Evolutionary conservation across 2,329 filamentous ascomycete species (phyloP).

Genomic region (Cadophora sp.): DNA sequence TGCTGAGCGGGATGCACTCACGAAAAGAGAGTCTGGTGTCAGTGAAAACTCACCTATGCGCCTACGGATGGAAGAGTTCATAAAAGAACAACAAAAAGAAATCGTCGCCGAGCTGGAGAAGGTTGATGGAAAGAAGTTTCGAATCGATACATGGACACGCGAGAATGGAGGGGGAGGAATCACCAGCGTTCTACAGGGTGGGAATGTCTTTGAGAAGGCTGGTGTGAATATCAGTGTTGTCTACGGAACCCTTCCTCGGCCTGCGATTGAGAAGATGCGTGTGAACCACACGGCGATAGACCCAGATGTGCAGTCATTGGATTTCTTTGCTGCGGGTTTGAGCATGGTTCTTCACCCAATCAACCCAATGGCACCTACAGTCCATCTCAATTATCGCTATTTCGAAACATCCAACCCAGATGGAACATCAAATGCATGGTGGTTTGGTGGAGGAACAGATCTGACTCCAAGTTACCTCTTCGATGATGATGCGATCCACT

Average conservation of each 20-base stretch:
- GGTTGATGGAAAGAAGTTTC: conserved; percentile 84
- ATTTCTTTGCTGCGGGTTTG: conserved; percentile 94
- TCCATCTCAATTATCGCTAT: conserved; percentile 98
- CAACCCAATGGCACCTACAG: conserved; percentile 97
- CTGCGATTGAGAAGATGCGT: conserved; percentile 91
- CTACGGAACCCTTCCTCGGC: conserved; percentile 86
- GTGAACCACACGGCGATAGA: conserved; percentile 92
- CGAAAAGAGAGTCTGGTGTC: conserved; percentile 80
- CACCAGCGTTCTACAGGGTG: conserved; percentile 93
- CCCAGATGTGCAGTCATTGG: conserved; percentile 78
- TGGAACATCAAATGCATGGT: conserved; percentile 87
- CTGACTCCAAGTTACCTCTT: conserved; percentile 93
- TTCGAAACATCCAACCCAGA: conserved; percentile 93
- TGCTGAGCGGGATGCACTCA: conserved; percentile 82
- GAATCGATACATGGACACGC: conserved; percentile 84
- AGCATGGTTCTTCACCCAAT: conserved; percentile 92
- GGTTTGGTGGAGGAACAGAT: conserved; percentile 96
- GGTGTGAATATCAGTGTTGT: conserved; percentile 96
- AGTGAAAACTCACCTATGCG: conserved; percentile 89
- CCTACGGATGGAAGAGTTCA: conserved; percentile 95
- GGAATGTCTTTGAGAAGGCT: conserved; percentile 97
- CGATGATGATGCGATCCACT: conserved; percentile 96
- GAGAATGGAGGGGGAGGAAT: conserved; percentile 91
- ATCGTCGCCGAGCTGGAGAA: conserved; percentile 85
- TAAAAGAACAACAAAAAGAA: conserved; percentile 88